These are phyloP conservation scores for Phytopythium litorale DNA, from an alignment of 352 stramenopile species.

Conservation along the genomic window DNA sequence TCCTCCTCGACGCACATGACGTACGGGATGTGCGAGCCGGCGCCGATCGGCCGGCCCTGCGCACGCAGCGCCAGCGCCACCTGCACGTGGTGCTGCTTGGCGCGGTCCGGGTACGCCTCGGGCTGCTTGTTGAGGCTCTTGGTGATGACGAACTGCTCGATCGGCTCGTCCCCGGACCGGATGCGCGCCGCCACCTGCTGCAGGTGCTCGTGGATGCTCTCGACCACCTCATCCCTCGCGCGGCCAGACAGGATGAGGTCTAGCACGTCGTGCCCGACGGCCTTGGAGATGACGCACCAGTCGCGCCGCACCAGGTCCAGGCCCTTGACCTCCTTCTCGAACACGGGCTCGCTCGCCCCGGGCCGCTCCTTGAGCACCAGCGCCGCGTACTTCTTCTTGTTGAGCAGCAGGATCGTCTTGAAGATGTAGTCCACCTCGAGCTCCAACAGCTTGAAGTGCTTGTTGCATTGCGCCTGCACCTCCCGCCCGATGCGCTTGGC, in stretches of 20 bases:
- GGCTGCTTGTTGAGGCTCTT: slow-evolving; percentile 99
- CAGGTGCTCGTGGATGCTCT: slow-evolving; percentile 96
- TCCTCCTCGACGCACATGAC: slow-evolving; percentile 93
- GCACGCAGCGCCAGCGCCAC: slow-evolving; percentile 96
- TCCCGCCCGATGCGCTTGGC: slow-evolving; percentile 93
- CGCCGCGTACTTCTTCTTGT: slow-evolving; percentile 99
- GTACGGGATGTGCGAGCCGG: slow-evolving; percentile 99
- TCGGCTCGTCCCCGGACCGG: slow-evolving; percentile 89
- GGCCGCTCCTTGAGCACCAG: slow-evolving; percentile 90
- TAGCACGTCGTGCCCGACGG: slow-evolving; percentile 94
- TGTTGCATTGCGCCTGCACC: slow-evolving; percentile 99
- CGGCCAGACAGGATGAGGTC: slow-evolving; percentile 97
- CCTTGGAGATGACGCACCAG: slow-evolving; percentile 99
- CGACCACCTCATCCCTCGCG: slow-evolving; percentile 93
- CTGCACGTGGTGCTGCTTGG: slow-evolving; percentile 96
- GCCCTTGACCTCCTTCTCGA: slow-evolving; percentile 98
- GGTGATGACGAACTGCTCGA: slow-evolving; percentile 99
- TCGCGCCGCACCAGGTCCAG: slow-evolving; percentile 97
- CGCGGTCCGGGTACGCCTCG: slow-evolving; percentile 96
- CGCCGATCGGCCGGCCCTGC: slow-evolving; percentile 95
- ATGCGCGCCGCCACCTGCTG: slow-evolving; percentile 91
- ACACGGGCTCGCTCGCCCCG: slow-evolving; percentile 43
- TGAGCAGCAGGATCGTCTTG: slow-evolving; percentile 98
- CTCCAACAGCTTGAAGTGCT: slow-evolving; percentile 98
- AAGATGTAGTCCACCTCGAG: slow-evolving; percentile 99